Conservation (phyloP, 1,284 basidiomycete genomes). For the Porodaedalea pini region DNA sequence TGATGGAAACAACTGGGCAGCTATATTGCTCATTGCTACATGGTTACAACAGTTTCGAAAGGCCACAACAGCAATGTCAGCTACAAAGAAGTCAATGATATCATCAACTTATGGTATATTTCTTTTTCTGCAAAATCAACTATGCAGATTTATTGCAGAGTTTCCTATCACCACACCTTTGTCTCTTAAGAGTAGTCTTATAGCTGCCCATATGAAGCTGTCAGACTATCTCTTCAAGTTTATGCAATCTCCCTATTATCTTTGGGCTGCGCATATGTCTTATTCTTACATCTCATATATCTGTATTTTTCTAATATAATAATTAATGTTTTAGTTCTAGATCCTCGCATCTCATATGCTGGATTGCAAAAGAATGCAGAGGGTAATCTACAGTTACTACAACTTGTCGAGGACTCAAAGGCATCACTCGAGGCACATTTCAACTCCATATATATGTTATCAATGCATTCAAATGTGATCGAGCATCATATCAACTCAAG, state of each 20-base stretch:
- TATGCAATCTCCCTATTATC: slow-evolving; percentile 23
- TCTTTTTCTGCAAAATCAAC: slow-evolving; percentile 23
- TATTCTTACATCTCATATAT: slow-evolving; percentile 5
- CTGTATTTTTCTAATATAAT: not conserved
- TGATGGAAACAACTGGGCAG: slow-evolving; percentile 24
- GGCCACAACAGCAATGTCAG: slow-evolving; percentile 30
- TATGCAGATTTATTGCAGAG: slow-evolving; percentile 16
- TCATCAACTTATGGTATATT: slow-evolving; percentile 23
- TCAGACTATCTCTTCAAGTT: slow-evolving; percentile 20
- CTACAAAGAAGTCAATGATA: slow-evolving; percentile 26
- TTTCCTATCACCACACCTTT: slow-evolving; percentile 6
- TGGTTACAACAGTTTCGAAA: slow-evolving; percentile 27
- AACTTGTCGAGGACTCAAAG: slow-evolving; percentile 7
- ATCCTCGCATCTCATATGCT: slow-evolving; percentile 16
- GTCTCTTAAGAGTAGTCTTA: slow-evolving; percentile 12
- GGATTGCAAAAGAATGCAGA: slow-evolving; percentile 3
- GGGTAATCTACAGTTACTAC: slow-evolving; percentile 1
- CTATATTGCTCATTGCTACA: slow-evolving; percentile 22
- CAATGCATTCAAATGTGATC: no score
- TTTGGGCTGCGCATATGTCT: slow-evolving; percentile 23
- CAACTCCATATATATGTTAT: no score
- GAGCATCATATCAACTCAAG: no score
- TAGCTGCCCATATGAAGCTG: slow-evolving; percentile 22
- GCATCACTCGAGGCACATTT: no score
- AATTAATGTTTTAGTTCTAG: slow-evolving; percentile 12